Conservation (phyloP, 768 basidiomycete species). For the Mycena epipterygia region DNA sequence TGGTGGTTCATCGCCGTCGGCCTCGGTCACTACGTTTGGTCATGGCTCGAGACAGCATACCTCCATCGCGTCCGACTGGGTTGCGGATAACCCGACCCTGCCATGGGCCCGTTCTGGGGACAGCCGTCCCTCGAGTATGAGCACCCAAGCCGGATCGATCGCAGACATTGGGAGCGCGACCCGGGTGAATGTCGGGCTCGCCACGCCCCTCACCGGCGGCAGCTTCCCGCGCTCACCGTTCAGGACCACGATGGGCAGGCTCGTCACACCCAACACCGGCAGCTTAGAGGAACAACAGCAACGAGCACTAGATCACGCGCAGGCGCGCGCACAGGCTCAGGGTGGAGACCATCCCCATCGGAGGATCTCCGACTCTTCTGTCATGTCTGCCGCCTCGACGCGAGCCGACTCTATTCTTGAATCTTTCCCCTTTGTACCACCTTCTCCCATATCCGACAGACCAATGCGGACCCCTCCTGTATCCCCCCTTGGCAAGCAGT, state of each 20-base stretch:
- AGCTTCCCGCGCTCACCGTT: constrained; percentile 61
- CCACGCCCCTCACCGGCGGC: constrained; percentile 47
- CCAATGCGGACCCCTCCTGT: constrained; percentile 82
- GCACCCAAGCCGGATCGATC: constrained; percentile 71
- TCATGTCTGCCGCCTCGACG: constrained; percentile 76
- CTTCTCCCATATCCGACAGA: constrained; percentile 88
- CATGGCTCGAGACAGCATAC: constrained; percentile 43
- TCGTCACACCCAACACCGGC: constrained; percentile 64
- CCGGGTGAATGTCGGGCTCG: constrained; percentile 73
- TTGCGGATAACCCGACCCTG: constrained; percentile 52
- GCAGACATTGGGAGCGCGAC: constrained; percentile 75
- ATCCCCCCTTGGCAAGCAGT: constrained; percentile 77
- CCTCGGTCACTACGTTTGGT: constrained; percentile 57
- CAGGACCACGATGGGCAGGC: constrained; percentile 73
- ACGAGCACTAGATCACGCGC: constrained; percentile 70
- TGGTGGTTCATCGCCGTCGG: constrained; percentile 55
- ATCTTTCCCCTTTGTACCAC: constrained; percentile 91
- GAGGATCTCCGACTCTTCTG: constrained; percentile 75
- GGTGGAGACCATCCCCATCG: constrained; percentile 59
- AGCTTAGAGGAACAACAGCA: constrained; percentile 78
- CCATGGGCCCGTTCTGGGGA: constrained; percentile 58
- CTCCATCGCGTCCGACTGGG: constrained; percentile 52
- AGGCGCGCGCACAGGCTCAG: constrained; percentile 70
- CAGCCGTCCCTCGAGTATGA: constrained; percentile 72
- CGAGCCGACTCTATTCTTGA: constrained; percentile 89